phyloP scores from a whole-genome alignment of 257 asterid species.

The Scutellaria baicalensis region DNA sequence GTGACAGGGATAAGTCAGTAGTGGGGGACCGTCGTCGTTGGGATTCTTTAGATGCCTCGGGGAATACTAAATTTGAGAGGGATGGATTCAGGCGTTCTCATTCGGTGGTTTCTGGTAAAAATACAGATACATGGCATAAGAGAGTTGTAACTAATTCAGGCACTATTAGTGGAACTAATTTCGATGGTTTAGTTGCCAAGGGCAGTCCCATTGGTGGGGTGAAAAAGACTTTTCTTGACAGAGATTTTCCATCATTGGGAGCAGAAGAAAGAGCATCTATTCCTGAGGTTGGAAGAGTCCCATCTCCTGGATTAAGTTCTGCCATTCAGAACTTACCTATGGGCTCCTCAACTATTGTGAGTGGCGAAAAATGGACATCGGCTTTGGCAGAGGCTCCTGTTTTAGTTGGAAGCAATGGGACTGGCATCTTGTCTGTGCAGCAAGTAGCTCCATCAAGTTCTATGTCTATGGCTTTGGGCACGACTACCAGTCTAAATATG shows the following conservation, averaged over 20 bases:
- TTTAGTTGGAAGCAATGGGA: slow-evolving; percentile 31
- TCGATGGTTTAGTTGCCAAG: slow-evolving; percentile 22
- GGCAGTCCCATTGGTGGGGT: slow-evolving; percentile 24
- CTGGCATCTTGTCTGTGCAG: slow-evolving; percentile 31
- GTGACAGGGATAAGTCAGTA: slow-evolving; percentile 32
- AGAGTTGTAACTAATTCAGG: slow-evolving; percentile 19
- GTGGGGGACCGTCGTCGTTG: slow-evolving; percentile 24
- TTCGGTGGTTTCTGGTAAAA: slow-evolving; percentile 35
- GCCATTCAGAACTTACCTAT: slow-evolving; percentile 43
- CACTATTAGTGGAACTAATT: slow-evolving; percentile 14
- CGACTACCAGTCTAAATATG: slow-evolving; percentile 53
- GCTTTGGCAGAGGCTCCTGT: slow-evolving; percentile 73
- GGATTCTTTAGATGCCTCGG: slow-evolving; percentile 26
- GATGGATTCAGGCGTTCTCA: slow-evolving; percentile 40
- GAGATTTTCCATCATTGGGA: slow-evolving; percentile 61
- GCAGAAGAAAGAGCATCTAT: slow-evolving; percentile 41
- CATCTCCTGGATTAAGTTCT: slow-evolving; percentile 61
- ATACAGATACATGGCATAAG: slow-evolving; percentile 36
- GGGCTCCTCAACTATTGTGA: slow-evolving; percentile 33
- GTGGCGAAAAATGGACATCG: slow-evolving; percentile 72
- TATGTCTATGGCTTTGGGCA: slow-evolving; percentile 22
- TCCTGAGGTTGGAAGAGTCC: slow-evolving; percentile 57
- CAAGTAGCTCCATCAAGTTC: slow-evolving; percentile 33
- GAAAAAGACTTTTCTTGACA: slow-evolving; percentile 38
- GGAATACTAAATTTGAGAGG: slow-evolving; percentile 25